phyloP scores from a whole-genome alignment of 345 rosid species.

The Hibiscus mutabilis region DNA sequence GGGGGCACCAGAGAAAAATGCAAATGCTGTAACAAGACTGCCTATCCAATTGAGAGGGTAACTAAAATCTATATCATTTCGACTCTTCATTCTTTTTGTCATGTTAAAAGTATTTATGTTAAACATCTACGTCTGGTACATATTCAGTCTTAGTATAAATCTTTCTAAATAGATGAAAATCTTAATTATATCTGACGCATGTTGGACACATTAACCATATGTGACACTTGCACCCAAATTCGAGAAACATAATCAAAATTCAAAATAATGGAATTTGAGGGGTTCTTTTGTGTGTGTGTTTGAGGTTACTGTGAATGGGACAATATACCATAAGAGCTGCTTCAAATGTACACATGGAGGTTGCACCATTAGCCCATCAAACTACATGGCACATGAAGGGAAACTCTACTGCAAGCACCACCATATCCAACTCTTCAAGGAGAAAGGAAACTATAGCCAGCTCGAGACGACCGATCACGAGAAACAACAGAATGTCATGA shows the following conservation, averaged over 20 bases:
- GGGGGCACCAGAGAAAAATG: slow-evolving; percentile 59
- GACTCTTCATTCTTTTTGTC: neutral
- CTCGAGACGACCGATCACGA: slow-evolving; percentile 34
- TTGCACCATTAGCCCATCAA: slow-evolving; percentile 57
- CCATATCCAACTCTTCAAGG: slow-evolving; percentile 56
- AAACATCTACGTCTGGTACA: too few species aligned
- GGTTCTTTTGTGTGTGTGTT: neutral
- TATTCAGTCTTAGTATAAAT: too few species aligned
- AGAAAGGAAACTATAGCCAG: slow-evolving; percentile 63
- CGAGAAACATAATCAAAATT: too few species aligned
- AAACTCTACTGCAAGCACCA: slow-evolving; percentile 70
- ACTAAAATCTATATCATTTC: neutral
- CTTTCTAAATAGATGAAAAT: too few species aligned
- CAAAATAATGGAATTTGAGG: neutral
- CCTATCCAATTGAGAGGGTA: slow-evolving; percentile 59
- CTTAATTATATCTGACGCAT: too few species aligned
- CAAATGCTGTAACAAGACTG: slow-evolving; percentile 39
- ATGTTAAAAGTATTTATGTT: too few species aligned
- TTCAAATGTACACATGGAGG: slow-evolving; percentile 62
- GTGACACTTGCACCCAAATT: too few species aligned
- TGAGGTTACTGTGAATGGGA: slow-evolving; percentile 51
- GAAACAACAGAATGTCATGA: slow-evolving; percentile 4
- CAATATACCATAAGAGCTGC: slow-evolving; percentile 48
- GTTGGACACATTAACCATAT: too few species aligned
- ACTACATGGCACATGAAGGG: slow-evolving; percentile 58